Conservation (phyloP, 2,329 filamentous ascomycete species). For the Cordyceps fumosorosea region DNA sequence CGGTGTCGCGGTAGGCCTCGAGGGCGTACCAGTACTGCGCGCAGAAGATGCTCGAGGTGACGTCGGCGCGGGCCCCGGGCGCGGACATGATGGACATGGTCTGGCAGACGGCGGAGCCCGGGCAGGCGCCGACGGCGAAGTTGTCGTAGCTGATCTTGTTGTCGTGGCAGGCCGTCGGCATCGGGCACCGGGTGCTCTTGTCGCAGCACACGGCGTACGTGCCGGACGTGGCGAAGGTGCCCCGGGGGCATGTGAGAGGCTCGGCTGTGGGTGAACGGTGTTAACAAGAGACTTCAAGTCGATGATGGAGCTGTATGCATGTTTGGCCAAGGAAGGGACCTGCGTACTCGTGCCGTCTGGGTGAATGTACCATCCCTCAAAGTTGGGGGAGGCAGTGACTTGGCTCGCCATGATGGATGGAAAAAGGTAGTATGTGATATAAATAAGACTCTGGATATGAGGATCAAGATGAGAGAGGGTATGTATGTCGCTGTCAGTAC, state of each 20-base stretch:
- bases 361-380: conserved; percentile 11
- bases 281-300: not conserved
- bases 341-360: conserved; percentile 7
- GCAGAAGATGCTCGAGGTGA: conserved; percentile 12
- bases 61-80: not conserved
- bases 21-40: conserved; percentile 8
- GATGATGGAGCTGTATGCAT: too few species aligned
- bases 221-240: conserved; percentile 7
- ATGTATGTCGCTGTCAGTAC: not conserved
- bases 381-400: conserved; percentile 7
- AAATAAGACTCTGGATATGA: not conserved
- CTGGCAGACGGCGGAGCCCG: not conserved
- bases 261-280: not conserved
- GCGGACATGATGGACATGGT: conserved; percentile 11
- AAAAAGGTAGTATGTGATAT: not conserved
- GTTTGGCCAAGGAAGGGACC: not conserved
- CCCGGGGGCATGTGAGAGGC: conserved; percentile 7
- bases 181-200: conserved; percentile 3
- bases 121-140: conserved; percentile 3
- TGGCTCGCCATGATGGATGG: not conserved
- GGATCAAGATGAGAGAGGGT: not conserved
- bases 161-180: conserved; percentile 3
- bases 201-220: conserved; percentile 3
- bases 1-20: conserved; percentile 10
- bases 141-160: conserved; percentile 10